phyloP scores from a whole-genome alignment of 495 filamentous ascomycete genomes.

The Hypomontagnella submonticulosa region DNA sequence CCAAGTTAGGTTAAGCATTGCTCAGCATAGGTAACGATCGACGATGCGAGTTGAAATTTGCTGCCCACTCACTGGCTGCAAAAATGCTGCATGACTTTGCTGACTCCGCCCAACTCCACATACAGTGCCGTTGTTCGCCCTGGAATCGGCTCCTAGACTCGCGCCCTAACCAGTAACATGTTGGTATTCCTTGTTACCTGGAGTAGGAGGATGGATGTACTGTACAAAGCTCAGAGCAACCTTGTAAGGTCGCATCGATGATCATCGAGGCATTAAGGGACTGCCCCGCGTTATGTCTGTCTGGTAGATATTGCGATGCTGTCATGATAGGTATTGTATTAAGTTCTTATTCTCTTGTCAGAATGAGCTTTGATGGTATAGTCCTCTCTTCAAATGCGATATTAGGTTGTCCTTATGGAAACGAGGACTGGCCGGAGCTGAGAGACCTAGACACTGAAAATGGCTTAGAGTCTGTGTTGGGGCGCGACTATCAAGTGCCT shows the following conservation, averaged over 20 bases:
- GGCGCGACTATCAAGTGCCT: not conserved
- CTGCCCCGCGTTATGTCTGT: constrained; percentile 37
- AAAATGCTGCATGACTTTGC: constrained; percentile 43
- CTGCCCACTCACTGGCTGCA: constrained; percentile 37
- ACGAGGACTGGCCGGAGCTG: not conserved
- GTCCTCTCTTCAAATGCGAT: not conserved
- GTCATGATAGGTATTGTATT: constrained; percentile 12
- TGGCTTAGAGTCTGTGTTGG: not conserved
- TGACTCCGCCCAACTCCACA: constrained; percentile 41
- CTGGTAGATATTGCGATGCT: constrained; percentile 30
- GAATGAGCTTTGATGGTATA: not conserved
- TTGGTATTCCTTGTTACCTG: constrained; percentile 30
- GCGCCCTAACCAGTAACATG: constrained; percentile 33
- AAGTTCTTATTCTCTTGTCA: not conserved
- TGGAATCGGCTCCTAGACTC: constrained; percentile 35
- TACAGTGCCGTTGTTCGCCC: constrained; percentile 31
- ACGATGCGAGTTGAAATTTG: constrained; percentile 36
- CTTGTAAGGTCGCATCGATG: constrained; percentile 35
- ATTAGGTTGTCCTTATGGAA: not conserved
- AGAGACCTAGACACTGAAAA: not conserved
- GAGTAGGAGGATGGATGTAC: constrained; percentile 28
- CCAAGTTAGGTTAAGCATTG: constrained; percentile 25
- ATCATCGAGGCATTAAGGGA: constrained; percentile 38
- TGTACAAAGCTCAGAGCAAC: constrained; percentile 31
- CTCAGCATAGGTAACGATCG: constrained; percentile 32